Base-by-base conservation (phyloP, 352 stramenopile genomes). In the Phytophthora quininea region DNA sequence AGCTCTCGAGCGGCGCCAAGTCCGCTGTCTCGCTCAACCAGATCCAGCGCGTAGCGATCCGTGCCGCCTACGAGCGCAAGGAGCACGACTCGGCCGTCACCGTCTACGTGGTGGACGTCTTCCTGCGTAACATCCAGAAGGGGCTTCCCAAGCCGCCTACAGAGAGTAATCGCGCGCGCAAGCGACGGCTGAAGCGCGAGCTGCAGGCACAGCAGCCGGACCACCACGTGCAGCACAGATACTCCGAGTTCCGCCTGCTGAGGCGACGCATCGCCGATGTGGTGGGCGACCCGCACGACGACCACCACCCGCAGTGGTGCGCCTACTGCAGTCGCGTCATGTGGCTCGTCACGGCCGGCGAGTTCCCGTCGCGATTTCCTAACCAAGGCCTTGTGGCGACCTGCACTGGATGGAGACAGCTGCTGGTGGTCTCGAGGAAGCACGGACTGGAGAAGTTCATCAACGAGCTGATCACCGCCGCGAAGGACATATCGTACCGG, bases 21-120 rank as follows among this genome's bases (percentile, higher is more conserved):
- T 79, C 61, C 54, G 78, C 82, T 5, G 51, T 87, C 57, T 53
- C 72, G 38, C 69, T 91, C 51, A 89, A 89, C 69, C 80, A 88
- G 64, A 79, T 91, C 57, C 73, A 80, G 40, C 74, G 64, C 60
- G 65, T 91, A 31, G 68, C 72, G 43, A 75, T 91, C 45, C 45
- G 43, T 29, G 46, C 51, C 11, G 69, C 68, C 14, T 74, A 74
- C 67, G 66, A 73, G 27, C 63, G 71, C 42, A 55, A 62, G 3
- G 46, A 69, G 12, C 73, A 84, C 46, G 74, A 67, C 50, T 59
- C 62, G 15, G 66, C 58, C 6, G 64, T 68, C 4, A 67, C 58
- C 15, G 52, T 91, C 35, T 91, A 88, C 64, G 76, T 82, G 35
- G 40, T 88, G 29, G 67, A 84, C 46, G 62, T 91, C 15, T 77